Base-by-base conservation (phyloP, 768 basidiomycete species). In the Hericium alpestre region DNA sequence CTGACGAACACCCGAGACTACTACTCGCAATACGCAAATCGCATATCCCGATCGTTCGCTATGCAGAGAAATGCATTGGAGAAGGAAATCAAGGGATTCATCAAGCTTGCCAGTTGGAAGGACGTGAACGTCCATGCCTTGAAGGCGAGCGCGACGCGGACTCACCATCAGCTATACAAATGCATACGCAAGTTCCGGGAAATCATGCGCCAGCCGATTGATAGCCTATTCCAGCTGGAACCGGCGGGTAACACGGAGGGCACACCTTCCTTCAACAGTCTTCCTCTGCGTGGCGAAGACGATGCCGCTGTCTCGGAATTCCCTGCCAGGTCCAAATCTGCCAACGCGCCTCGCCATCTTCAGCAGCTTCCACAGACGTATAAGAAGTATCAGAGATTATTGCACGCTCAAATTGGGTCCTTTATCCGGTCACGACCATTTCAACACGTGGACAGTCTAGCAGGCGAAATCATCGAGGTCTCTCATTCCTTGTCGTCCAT, bases 21-120 rank as follows among this genome's bases (percentile, higher is more conserved):
- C 66, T 95, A 84, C 66, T 58, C 66, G n/a, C 78, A 87, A 50
- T 92, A 84, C 68, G 66, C 74, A 16, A 61, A 71, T 0, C 66
- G 71, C 12, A 67, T 93, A 27, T 64, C 70, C 2, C 64, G 70
- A 2, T 74, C 73, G n/a, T 71, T 96, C 27, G 62, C 66, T 3
- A 69, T 76, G 16, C 84, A 89, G 65, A 79, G 85, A 52, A 70
- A 68, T 0, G 65, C 63, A 0, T 68, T 96, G 37, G 92, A 97
- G 70, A 87, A 83, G 63, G 88, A 94, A 56, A 79, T 97, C 53
- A 80, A 77, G 57, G 83, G 80, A 47, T 86, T 93, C 66, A 86
- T 98, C 74, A 95, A 93, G 69, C 76, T 99, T 48, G 96, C 96
- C 1, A 97, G 93, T 65, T 98, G 96, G 96, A 96, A 90, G 70